Conservation (phyloP, 805 yeast species). For the Blastobotrys robertii region DNA sequence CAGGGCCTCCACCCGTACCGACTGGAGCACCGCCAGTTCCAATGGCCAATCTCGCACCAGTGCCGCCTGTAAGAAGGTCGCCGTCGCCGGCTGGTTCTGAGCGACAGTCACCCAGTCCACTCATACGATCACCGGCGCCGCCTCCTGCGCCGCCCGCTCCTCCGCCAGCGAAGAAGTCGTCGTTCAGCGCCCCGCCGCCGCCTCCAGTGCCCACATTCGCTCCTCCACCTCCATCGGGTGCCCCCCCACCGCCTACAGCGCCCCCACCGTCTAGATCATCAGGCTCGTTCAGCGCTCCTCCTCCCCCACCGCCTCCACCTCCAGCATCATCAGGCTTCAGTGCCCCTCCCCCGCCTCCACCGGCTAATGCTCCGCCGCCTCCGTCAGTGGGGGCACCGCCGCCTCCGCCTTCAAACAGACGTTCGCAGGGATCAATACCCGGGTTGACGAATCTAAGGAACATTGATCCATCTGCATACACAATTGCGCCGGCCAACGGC, state of each 20-base stretch:
- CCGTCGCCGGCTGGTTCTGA: constrained; percentile 10
- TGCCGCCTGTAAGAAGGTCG: constrained; percentile 6
- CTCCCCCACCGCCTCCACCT: constrained; percentile 23
- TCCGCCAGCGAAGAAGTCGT: constrained; percentile 11
- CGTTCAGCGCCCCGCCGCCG: constrained; percentile 8
- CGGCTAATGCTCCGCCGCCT: constrained; percentile 20
- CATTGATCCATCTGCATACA: constrained; percentile 56
- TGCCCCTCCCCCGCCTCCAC: constrained; percentile 20
- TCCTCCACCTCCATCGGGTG: constrained; percentile 19
- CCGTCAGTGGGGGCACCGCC: constrained; percentile 11
- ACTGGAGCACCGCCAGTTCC: constrained; percentile 8
- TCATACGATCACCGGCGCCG: constrained; percentile 14
- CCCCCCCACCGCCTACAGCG: constrained; percentile 16
- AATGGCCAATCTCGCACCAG: constrained; percentile 17
- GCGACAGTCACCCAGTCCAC: constrained; percentile 4
- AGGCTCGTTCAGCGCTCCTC: constrained; percentile 17
- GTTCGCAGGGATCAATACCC: constrained; percentile 17
- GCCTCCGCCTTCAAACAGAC: constrained; percentile 9
- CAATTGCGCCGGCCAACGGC: constrained; percentile 35
- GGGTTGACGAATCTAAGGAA: constrained; percentile 39
- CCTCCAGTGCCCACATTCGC: constrained; percentile 20
- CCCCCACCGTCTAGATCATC: constrained; percentile 27
- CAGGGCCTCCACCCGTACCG: background rate
- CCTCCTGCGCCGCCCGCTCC: constrained; percentile 9
- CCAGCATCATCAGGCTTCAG: constrained; percentile 18